Evolutionary conservation across 2,329 filamentous ascomycete species (phyloP).

Genomic region (Diaporthe eres): DNA sequence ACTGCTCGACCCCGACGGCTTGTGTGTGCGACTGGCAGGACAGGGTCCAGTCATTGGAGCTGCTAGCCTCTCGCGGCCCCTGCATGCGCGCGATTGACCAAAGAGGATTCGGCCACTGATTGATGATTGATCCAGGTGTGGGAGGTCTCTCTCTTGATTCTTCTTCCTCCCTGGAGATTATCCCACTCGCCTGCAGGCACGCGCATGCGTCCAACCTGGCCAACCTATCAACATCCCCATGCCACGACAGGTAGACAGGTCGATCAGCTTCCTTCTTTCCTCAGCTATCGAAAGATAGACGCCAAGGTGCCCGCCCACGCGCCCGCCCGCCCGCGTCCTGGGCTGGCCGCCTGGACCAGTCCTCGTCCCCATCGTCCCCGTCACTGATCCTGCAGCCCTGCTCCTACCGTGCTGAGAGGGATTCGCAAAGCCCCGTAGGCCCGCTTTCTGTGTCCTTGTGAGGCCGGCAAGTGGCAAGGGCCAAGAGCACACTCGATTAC

Average conservation of each 20-base stretch:
- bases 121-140: background rate
- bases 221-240: constrained; percentile 6
- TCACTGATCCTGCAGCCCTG: constrained; percentile 20
- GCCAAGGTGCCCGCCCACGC: constrained; percentile 12
- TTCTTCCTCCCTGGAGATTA: background rate
- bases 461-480: constrained; percentile 7
- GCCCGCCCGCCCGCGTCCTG: background rate
- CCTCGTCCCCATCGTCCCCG: background rate
- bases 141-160: background rate
- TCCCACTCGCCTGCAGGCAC: constrained; percentile 18
- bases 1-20: constrained; percentile 18
- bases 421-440: constrained; percentile 13
- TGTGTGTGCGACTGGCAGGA: background rate
- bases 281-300: constrained; percentile 7
- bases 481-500: background rate
- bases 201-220: constrained; percentile 2
- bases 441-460: background rate
- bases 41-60: constrained; percentile 21
- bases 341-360: background rate
- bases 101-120: background rate
- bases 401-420: constrained; percentile 14
- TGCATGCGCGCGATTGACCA: constrained; percentile 4
- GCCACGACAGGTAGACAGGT: background rate
- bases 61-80: constrained; percentile 25
- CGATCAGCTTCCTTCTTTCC: constrained; percentile 17